Evolutionary conservation across 129 eudicot genomes (phyloP), one percentile per base, ranked within the genome.

Genomic region (Flaveria ramosissima): DNA sequence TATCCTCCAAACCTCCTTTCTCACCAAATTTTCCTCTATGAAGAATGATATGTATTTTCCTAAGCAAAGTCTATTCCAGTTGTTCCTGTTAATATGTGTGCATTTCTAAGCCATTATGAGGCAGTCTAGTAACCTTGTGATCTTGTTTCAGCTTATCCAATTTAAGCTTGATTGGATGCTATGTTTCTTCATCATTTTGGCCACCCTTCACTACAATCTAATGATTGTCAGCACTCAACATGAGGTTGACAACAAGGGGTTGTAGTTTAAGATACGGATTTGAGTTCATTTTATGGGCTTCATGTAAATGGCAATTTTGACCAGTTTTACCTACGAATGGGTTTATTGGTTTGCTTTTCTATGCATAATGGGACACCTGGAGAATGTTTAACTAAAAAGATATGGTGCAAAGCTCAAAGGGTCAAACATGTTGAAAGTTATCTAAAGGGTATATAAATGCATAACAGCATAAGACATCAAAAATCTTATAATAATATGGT

Each of bases 21-120:
- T 23, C 13, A 24, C 70, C 46, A 16, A 3, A 14, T 64, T 64
- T 64, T 17, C 23, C 70, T 32, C 70, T 32, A 23, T 23, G 7
- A 4, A 15, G 20, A 32, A 32, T 26, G 47, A 30, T 32, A 3
- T 45, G 10, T 70, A 46, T 61, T 42, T 74, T 74, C n/a, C 32
- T 36, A 61, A 15, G 60, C 70, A 74, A 26, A 43, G n/a, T 60
- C 10, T 60, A 47, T 46, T 53, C 53, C 55, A 39, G 45, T 67
- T 76, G 66, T 77, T 68, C 27, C 16, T 53, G 24, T 39, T 51
- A 76, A 51, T 76, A 9, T 52, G n/a, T 68, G 52, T 74, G 45
- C 70, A 43, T 23, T 74, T 26, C 16, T 60, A 59, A 59, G 45
- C 57, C 68, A 42, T 59, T 36, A 57, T 57, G 36, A 57, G 5